Percentiles rank a stretch among this genome's conserved stretches.
Evolutionary conservation across 495 filamentous ascomycete species (phyloP).

Genomic region (Glarea lozoyensis): DNA sequence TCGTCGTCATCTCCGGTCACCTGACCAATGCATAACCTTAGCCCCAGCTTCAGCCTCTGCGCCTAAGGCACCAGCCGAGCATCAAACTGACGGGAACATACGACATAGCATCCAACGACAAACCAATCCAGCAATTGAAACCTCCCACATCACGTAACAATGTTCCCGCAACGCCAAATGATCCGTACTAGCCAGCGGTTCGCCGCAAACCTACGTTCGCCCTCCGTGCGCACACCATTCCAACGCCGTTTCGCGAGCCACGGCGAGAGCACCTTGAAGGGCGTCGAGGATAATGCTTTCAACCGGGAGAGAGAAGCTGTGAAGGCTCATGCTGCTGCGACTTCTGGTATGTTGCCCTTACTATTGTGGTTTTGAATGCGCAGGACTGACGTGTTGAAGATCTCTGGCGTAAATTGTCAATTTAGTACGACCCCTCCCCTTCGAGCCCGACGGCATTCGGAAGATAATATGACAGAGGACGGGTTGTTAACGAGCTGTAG

Average conservation of each 20-base stretch:
- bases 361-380: neutral
- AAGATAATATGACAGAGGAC: slow-evolving; percentile 5
- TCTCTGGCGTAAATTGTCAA: slow-evolving; percentile 86
- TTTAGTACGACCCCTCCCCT: slow-evolving; percentile 57
- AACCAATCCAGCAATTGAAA: slow-evolving; percentile 9
- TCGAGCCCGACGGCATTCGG: slow-evolving; percentile 12
- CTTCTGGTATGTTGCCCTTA: slow-evolving; percentile 52
- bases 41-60: too few relatives aligned
- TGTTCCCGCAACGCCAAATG: slow-evolving; percentile 56
- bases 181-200: slow-evolving; percentile 51
- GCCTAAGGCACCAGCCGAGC: too few relatives aligned
- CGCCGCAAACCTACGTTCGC: slow-evolving; percentile 42
- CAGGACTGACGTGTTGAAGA: slow-evolving; percentile 40
- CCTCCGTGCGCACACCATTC: slow-evolving; percentile 46
- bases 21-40: too few relatives aligned
- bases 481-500: slow-evolving; percentile 30
- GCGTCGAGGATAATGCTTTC: slow-evolving; percentile 71
- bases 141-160: slow-evolving; percentile 29
- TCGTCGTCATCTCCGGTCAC: slow-evolving; percentile 7
- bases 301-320: slow-evolving; percentile 74
- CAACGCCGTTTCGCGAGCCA: slow-evolving; percentile 65
- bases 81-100: slow-evolving; percentile 4
- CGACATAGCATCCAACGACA: slow-evolving; percentile 8
- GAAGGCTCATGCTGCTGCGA: slow-evolving; percentile 76
- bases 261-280: slow-evolving; percentile 33